These are phyloP conservation scores for Mortierella sp. DNA, from an alignment of 371 early-diverging fungal species.

Conservation along the genomic window DNA sequence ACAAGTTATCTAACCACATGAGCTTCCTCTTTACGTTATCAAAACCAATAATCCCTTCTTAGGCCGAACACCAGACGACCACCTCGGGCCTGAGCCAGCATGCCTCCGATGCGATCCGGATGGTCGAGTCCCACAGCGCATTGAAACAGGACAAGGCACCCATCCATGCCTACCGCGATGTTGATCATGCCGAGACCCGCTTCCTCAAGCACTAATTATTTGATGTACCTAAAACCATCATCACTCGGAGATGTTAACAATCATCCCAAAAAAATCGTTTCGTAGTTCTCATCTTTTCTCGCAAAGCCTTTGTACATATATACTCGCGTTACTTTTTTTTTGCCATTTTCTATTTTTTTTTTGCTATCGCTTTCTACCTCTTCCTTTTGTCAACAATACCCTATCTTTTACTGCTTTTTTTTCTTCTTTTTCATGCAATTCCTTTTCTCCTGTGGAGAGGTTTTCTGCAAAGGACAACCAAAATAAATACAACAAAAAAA, in stretches of 20 bases:
- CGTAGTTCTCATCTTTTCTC: neutral
- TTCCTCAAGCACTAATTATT: slow-evolving; percentile 38
- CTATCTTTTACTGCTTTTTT: neutral
- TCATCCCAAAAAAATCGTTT: neutral
- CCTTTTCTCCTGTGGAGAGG: neutral
- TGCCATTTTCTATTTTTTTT: neutral
- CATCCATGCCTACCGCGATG: slow-evolving; percentile 46
- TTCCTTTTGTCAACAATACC: neutral
- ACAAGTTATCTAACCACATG: slow-evolving; percentile 5
- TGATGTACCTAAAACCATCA: too few relatives aligned
- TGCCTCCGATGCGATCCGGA: slow-evolving; percentile 55
- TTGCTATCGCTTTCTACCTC: too few relatives aligned
- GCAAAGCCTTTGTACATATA: neutral
- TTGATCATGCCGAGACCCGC: slow-evolving; percentile 50
- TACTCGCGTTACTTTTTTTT: neutral
- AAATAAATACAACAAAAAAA: too few relatives aligned
- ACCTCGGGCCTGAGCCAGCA: slow-evolving; percentile 48
- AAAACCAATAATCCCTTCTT: neutral
- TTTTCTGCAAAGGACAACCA: too few relatives aligned
- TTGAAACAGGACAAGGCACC: slow-evolving; percentile 56
- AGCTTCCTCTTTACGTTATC: neutral
- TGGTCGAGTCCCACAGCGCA: slow-evolving; percentile 49
- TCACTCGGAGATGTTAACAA: too few relatives aligned
- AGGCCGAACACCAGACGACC: slow-evolving; percentile 24
- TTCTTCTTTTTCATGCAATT: neutral